These are phyloP conservation scores for Cryptosporidium ryanae DNA, from an alignment of 169 alveolate species.

Conservation along the genomic window DNA sequence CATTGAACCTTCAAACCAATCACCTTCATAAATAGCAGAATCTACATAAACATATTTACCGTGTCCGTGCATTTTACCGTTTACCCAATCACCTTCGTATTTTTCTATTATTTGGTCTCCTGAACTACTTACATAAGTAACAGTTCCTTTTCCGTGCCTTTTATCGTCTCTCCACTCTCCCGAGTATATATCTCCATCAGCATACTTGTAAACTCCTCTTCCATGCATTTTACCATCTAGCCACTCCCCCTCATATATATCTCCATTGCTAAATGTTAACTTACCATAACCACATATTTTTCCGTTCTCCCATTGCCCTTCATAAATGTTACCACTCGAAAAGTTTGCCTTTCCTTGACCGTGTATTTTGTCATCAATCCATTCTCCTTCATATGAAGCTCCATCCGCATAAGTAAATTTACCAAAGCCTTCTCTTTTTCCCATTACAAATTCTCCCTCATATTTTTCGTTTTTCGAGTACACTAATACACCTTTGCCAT, in stretches of 20 bases:
- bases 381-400: constrained; percentile 94
- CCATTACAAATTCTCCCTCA: constrained; percentile 95
- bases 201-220: constrained; percentile 91
- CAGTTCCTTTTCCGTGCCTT: constrained; percentile 93
- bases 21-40: constrained; percentile 95
- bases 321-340: constrained; percentile 89
- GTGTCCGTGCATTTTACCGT: constrained; percentile 93
- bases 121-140: constrained; percentile 84
- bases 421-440: constrained; percentile 94
- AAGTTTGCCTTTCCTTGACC: constrained; percentile 93
- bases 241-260: constrained; percentile 96
- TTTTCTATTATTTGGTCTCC: constrained; percentile 83
- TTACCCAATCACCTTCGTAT: constrained; percentile 93
- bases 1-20: constrained; percentile 95
- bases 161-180: constrained; percentile 95
- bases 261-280: constrained; percentile 92
- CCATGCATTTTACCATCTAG: constrained; percentile 94
- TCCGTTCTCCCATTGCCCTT: constrained; percentile 93
- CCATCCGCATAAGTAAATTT: constrained; percentile 93
- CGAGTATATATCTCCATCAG: constrained; percentile 93
- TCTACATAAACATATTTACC: constrained; percentile 92
- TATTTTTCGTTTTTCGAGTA: constrained; percentile 91
- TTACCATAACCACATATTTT: constrained; percentile 92
- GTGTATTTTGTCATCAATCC: constrained; percentile 93
- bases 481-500: constrained; percentile 89